Percentiles rank a stretch among this genome's conserved stretches.
Evolutionary conservation across 495 filamentous ascomycete genomes (phyloP).

Genomic region (Pyrenula massariospora): DNA sequence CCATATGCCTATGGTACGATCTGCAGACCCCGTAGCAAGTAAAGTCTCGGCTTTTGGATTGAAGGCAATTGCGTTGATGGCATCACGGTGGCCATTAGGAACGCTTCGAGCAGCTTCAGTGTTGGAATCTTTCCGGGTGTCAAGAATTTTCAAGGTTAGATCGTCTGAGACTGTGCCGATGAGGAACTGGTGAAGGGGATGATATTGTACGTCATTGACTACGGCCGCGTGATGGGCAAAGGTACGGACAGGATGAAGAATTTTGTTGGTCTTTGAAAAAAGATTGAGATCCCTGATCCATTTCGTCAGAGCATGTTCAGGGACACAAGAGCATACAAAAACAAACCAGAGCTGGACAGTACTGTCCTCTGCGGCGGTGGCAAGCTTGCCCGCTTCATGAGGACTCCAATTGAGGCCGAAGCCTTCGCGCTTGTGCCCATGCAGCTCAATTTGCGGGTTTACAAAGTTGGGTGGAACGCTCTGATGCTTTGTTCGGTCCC

Average conservation of each 20-base stretch:
- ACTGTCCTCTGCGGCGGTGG: conserved; percentile 79
- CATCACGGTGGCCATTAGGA: conserved; percentile 69
- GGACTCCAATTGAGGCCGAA: conserved; percentile 92
- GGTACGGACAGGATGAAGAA: conserved; percentile 52
- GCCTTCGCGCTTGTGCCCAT: conserved; percentile 84
- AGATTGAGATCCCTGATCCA: conserved; percentile 60
- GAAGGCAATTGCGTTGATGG: conserved; percentile 89
- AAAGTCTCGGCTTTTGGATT: conserved; percentile 80
- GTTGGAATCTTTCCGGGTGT: conserved; percentile 59
- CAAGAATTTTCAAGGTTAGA: conserved; percentile 81
- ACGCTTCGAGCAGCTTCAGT: conserved; percentile 46
- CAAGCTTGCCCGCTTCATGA: conserved; percentile 67
- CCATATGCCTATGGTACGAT: conserved; percentile 92
- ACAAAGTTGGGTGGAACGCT: conserved; percentile 57
- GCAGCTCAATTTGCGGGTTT: conserved; percentile 70
- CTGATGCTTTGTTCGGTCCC: conserved; percentile 89
- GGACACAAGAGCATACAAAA: neutral
- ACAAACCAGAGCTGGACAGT: conserved; percentile 82
- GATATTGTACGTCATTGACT: conserved; percentile 94
- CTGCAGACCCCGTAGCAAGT: conserved; percentile 83
- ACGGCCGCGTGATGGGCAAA: conserved; percentile 84
- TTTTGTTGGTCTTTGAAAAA: conserved; percentile 57
- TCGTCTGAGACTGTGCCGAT: conserved; percentile 95
- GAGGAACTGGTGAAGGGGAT: conserved; percentile 67
- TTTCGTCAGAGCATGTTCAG: neutral